Conservation (phyloP, 257 asterid species). For the Ilex asprella region DNA sequence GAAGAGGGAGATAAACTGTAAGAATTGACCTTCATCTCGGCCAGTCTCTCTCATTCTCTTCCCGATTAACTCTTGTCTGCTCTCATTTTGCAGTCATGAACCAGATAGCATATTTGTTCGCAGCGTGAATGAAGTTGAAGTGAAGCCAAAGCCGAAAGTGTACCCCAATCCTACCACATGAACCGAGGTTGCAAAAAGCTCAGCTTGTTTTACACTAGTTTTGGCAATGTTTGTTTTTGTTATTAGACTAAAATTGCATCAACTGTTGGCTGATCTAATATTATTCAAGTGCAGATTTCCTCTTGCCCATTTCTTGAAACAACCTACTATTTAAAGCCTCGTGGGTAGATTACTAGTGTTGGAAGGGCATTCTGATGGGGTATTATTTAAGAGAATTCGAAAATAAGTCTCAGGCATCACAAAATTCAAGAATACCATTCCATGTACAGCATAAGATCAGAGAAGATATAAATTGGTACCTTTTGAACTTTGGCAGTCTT, state of each 20-base stretch:
- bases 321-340: no score
- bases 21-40: constrained; percentile 13
- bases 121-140: constrained; percentile 87
- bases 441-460: no score
- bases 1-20: constrained; percentile 92
- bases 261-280: background rate
- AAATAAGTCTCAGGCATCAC: no score
- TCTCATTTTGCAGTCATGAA: constrained; percentile 61
- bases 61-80: background rate
- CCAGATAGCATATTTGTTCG: constrained; percentile 82
- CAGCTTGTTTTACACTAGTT: constrained; percentile 10
- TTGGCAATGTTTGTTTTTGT: constrained; percentile 1
- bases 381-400: no score
- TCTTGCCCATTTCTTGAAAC: no score
- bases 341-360: no score
- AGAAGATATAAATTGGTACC: no score
- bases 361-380: no score
- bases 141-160: constrained; percentile 83
- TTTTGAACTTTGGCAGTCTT: no score
- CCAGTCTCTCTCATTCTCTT: background rate
- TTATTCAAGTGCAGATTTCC: constrained; percentile 1
- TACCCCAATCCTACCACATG: constrained; percentile 52
- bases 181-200: constrained; percentile 5
- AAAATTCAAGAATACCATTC: no score
- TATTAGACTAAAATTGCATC: background rate